Evolutionary conservation across 2,329 filamentous ascomycete genomes (phyloP).

Genomic region (Fragosphaeria purpurea): DNA sequence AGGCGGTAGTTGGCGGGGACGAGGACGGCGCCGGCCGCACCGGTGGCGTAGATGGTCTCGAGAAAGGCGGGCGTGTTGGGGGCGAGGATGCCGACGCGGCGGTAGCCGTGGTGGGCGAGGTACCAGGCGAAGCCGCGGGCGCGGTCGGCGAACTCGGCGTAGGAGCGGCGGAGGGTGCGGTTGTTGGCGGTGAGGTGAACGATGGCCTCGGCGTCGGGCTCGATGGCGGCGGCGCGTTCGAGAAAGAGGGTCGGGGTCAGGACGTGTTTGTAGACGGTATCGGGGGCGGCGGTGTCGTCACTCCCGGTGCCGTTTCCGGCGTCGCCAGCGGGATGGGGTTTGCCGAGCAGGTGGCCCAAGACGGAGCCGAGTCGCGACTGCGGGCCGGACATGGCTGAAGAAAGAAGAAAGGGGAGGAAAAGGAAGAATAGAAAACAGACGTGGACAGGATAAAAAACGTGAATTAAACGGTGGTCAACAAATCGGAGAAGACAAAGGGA

Average conservation of each 20-base stretch:
- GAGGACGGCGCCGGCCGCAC: slow-evolving; percentile 68
- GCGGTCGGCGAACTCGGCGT: slow-evolving; percentile 74
- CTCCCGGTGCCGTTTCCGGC: slow-evolving; percentile 1
- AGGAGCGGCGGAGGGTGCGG: slow-evolving; percentile 63
- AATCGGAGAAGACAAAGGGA: background rate
- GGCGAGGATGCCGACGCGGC: slow-evolving; percentile 72
- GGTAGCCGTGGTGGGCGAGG: slow-evolving; percentile 61
- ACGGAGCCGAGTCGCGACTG: slow-evolving; percentile 51
- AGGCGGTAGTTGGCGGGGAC: slow-evolving; percentile 57
- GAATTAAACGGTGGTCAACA: background rate
- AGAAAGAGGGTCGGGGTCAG: slow-evolving; percentile 78
- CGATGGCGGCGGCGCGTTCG: slow-evolving; percentile 75
- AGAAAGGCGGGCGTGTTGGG: slow-evolving; percentile 94
- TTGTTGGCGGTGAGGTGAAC: slow-evolving; percentile 76
- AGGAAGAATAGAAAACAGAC: background rate
- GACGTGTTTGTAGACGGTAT: slow-evolving; percentile 51
- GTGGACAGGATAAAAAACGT: background rate
- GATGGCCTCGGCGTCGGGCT: slow-evolving; percentile 76
- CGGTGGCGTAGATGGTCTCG: slow-evolving; percentile 80
- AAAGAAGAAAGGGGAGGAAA: background rate
- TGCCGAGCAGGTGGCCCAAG: slow-evolving; percentile 37
- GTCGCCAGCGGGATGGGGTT: slow-evolving; percentile 12
- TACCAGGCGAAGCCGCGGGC: slow-evolving; percentile 84
- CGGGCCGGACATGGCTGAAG: slow-evolving; percentile 48
- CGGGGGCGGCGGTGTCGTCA: slow-evolving; percentile 1